Base-by-base conservation (phyloP, 2,329 filamentous ascomycete species). In the Pseudogymnoascus verrucosus region DNA sequence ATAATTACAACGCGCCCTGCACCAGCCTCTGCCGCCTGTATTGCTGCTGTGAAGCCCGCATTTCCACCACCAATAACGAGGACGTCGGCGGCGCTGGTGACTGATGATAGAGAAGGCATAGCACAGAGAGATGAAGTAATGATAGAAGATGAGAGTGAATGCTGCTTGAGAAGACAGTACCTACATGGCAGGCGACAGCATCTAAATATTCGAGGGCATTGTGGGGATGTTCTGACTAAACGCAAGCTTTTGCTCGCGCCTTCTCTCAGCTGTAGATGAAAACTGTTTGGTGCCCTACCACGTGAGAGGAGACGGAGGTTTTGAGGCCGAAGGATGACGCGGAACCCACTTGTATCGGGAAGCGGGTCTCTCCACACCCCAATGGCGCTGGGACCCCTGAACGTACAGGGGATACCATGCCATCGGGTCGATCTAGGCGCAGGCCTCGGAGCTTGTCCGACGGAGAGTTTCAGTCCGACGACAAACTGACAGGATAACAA, bases 41-140 rank as follows among this genome's bases (percentile, higher is more conserved):
- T 76, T 7, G 85, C 85, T 2, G 86, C 80, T 77, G 79, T 28
- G 73, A 88, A 84, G 12, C 86, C 87, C 14, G 87, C 86, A 69
- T 88, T 88, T 61, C 86, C 86, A 61, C 81, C 79, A 19, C 87
- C 86, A 34, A 86, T 76, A 5, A 89, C 79, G 5, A 89, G 67
- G 3, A 81, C 74, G 65, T 80, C 76, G 65, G 71, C 76, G 12
- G 65, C 64, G 34, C 62, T 64, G 16, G 63, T n/a, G 23, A 23
- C 44, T 39, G 57, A 26, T 37, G 21, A 60, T 31, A n/a, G 34
- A 16, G 59, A 65, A 21, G 34, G 21, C n/a, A 63, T 63, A 12
- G 63, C 37, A 26, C 28, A 31, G n/a, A 64, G 36, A 14, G 39
- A 63, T 21, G 63, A 65, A 5, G 39, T 36, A 16, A 54, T 63